Evolutionary conservation across 1,139 yeast species (phyloP), one percentile per base, ranked within the genome.

Genomic region (Keqinozyma sinolaborantium): DNA sequence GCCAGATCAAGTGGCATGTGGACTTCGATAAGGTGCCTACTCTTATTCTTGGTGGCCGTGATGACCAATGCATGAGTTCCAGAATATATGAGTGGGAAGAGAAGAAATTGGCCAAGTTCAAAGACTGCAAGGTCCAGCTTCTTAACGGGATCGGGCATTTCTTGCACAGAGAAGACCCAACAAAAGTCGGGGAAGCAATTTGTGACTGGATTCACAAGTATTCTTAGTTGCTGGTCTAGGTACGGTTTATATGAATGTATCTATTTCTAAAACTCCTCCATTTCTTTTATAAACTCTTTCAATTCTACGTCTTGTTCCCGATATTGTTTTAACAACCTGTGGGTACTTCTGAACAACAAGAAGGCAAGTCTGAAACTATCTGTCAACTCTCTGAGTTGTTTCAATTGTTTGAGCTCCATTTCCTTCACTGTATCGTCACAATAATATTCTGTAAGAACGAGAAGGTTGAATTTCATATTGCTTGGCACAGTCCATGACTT

Each of bases 21-120:
- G 66, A 67, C 36, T 66, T 64, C 33, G 40, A 47, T 3, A 53
- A 54, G 39, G 72, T 65, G n/a, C 73, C 73, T 1, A 54, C 69
- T 1, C 50, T 64, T 31, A 43, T 67, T 3, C 30, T 67, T 23
- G 67, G 64, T 3, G 74, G 73, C 0, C 54, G 44, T 20, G 42
- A 47, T 16, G 74, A 68, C 40, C 63, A 68, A 14, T 68, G 73
- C 47, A 66, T 68, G 73, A 36, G 51, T 28, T 40, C 44, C 15
- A 42, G 47, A 20, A 32, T 67, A 13, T 61, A 49, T 33, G 56
- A 55, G 16, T 38, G 56, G 26, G 65, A 59, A 34, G 37, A 42
- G 30, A 35, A 26, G n/a, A 45, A 53, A 26, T 54, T 59, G 33
- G 45, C 42, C 7, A 30, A 40, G 11, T 34, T 29, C 4, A 38